These are phyloP conservation scores for Dioszegia aurantiaca DNA, from an alignment of 768 basidiomycete genomes.

Conservation along the genomic window DNA sequence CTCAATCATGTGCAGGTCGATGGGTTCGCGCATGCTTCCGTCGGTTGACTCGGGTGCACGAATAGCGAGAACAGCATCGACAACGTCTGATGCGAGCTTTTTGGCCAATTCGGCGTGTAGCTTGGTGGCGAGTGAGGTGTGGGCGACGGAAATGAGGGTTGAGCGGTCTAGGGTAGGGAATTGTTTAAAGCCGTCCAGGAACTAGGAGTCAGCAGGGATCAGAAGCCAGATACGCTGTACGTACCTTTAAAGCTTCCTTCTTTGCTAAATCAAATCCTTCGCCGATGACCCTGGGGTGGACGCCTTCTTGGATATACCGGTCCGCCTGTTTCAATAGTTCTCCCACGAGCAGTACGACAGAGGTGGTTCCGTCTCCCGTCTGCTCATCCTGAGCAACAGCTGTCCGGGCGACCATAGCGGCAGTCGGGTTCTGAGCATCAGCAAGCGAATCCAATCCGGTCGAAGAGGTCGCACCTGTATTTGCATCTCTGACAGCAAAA, in stretches of 20 bases:
- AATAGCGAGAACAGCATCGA: conserved; percentile 91
- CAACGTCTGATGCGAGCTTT: conserved; percentile 83
- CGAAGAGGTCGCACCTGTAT: conserved; percentile 58
- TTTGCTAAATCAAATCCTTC: conserved; percentile 97
- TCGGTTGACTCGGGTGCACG: conserved; percentile 57
- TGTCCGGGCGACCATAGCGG: conserved; percentile 97
- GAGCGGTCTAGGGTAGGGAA: conserved; percentile 70
- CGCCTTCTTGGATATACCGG: conserved; percentile 95
- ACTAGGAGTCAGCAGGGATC: conserved; percentile 57
- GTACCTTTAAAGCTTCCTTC: conserved; percentile 82
- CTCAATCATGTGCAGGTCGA: conserved; percentile 98
- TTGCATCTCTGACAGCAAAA: conserved; percentile 97
- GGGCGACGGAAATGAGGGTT: conserved; percentile 85
- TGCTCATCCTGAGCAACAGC: conserved; percentile 98
- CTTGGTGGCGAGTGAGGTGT: conserved; percentile 96
- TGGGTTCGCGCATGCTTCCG: conserved; percentile 77
- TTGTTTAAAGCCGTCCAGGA: conserved; percentile 84
- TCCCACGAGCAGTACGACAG: conserved; percentile 90
- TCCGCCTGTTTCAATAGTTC: conserved; percentile 96
- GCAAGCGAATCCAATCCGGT: neutral
- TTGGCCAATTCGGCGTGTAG: conserved; percentile 75
- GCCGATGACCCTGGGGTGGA: conserved; percentile 92
- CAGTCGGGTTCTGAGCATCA: conserved; percentile 73
- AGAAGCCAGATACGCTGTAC: conserved; percentile 43
- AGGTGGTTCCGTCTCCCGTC: conserved; percentile 97